Percentiles rank a stretch among this genome's conserved stretches.
Evolutionary conservation across 257 asterid genomes (phyloP).

Genomic region (Jaltomata sinuosa): DNA sequence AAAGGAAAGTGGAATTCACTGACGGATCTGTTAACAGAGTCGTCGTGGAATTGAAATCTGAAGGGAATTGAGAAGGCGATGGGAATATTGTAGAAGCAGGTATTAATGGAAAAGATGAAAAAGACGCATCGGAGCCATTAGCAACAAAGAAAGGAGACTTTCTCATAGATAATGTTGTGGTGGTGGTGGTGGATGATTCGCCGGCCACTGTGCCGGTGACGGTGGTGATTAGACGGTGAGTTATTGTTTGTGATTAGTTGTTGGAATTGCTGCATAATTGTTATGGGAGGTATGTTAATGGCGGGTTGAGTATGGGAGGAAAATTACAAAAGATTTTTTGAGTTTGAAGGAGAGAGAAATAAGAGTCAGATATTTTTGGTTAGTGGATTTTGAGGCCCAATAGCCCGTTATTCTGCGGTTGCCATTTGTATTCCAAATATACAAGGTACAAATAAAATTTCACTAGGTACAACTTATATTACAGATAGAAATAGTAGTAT

Average conservation of each 20-base stretch:
- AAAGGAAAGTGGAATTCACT: not conserved
- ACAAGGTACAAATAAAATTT: not conserved
- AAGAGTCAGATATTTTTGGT: not conserved
- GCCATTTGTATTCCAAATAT: not conserved
- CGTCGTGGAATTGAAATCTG: not conserved
- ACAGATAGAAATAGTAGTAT: not conserved
- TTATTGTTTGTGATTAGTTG: not conserved
- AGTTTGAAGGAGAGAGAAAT: not conserved
- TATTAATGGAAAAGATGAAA: not conserved
- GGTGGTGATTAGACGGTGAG: constrained; percentile 4
- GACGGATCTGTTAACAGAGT: not conserved
- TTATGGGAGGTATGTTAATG: not conserved
- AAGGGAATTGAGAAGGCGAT: not conserved
- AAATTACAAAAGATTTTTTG: not conserved
- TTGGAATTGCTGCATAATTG: constrained; percentile 42
- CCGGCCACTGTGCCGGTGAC: constrained; percentile 21
- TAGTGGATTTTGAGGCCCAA: not conserved
- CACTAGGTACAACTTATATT: not conserved
- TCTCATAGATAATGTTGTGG: constrained; percentile 32
- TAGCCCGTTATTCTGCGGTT: not conserved
- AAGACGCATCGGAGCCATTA: constrained; percentile 8
- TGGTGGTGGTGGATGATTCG: constrained; percentile 1
- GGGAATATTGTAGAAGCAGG: not conserved
- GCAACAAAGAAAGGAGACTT: constrained; percentile 1
- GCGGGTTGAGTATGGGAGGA: not conserved